Base-by-base conservation (phyloP, 768 basidiomycete species). In the Leccinum rimulosum region DNA sequence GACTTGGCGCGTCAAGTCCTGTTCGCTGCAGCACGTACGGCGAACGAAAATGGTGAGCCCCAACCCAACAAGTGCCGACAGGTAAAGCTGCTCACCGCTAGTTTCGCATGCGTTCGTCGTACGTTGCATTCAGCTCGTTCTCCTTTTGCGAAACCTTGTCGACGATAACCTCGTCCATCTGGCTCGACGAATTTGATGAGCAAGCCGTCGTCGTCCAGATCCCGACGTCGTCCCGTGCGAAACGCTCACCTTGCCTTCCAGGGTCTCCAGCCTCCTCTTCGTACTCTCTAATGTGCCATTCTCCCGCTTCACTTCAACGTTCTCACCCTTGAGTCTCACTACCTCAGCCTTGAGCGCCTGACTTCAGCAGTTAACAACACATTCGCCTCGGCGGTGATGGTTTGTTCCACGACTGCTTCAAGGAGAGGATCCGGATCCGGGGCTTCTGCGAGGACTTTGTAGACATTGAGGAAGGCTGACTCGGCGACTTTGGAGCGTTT, bases 401-500 rank as follows among this genome's bases (percentile, higher is more conserved):
- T 88, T 79, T 98, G 97, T 68, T 98, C 96, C 31, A 98, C 91
- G 11, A 94, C 95, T 12, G 88, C 93, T 68, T 99, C 96, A 14
- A 99, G 85, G 7, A 98, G 80, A 9, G 97, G 97, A 71, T 96
- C 97, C 15, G 97, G 97, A 72, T 99, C 97, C 0, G 96, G 97
- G 3, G 93, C 96, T 68, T 99, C 97, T 0, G 96, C 95, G 8
- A 99, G 76, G 22, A 96, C 85, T 71, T 98, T 98, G 81, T 98
- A 98, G 19, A 95, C 89, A 66, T 87, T 93, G n/a, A 98, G 79
- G 75, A 99, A 98, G 1, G 95, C 92, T 67, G 91, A 95, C 79
- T 99, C 97, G 10, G 95, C 90, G 25, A 83, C 75, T 71, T 98
- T 98, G 40, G 89, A 92, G 9, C 97, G 89, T 65, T 92, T 90